These are phyloP conservation scores for Neurospora cerealis DNA, from an alignment of 495 filamentous ascomycete species.

Conservation along the genomic window DNA sequence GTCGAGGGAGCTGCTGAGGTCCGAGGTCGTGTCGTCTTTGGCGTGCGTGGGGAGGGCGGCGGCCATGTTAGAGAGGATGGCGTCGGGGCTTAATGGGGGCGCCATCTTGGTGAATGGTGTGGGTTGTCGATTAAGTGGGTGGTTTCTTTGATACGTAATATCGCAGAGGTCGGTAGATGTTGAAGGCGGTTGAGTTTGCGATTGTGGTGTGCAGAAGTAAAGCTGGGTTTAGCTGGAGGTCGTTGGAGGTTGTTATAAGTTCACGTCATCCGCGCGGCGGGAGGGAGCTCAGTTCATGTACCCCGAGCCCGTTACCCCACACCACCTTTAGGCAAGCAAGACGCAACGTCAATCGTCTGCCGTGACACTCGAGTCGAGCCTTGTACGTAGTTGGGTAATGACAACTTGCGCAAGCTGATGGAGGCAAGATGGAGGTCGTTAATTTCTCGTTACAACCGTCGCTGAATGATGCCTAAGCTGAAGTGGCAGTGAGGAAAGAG, in stretches of 20 bases:
- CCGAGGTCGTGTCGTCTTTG: constrained; percentile 39
- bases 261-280: not conserved
- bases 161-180: not conserved
- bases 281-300: not conserved
- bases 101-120: constrained; percentile 4
- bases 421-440: too few species aligned
- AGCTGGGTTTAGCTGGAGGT: not conserved
- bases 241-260: not conserved
- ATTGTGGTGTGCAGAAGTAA: not conserved
- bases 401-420: not conserved
- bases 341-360: not conserved
- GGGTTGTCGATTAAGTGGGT: not conserved
- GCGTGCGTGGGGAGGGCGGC: constrained; percentile 44
- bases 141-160: not conserved
- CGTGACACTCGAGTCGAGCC: not conserved
- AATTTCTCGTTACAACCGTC: too few species aligned
- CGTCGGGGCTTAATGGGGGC: constrained; percentile 27
- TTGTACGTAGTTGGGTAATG: not conserved
- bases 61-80: constrained; percentile 45
- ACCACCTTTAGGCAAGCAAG: not conserved
- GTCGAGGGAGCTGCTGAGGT: constrained; percentile 71
- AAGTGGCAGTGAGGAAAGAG: not conserved
- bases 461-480: not conserved
- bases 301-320: not conserved
- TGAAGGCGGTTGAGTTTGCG: not conserved